Conservation (phyloP, 148 eudicot genomes). For the Chenopodium album region DNA sequence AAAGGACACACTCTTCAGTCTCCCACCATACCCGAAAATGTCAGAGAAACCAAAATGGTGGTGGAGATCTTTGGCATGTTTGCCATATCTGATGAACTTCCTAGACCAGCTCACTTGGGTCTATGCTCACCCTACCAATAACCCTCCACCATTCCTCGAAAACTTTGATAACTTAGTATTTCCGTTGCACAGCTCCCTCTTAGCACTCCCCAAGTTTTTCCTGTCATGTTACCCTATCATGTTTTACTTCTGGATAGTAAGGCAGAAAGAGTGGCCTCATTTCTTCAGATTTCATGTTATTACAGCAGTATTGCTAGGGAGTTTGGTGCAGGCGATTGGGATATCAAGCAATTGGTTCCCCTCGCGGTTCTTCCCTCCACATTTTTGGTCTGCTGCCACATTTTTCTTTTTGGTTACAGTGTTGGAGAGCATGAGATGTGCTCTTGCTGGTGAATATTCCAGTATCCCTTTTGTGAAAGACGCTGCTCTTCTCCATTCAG, state of each 20-base stretch:
- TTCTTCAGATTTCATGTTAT: conserved; percentile 81
- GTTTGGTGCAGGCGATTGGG: conserved; percentile 57
- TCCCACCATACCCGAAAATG: conserved; percentile 50
- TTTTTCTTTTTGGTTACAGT: conserved; percentile 50
- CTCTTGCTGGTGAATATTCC: conserved; percentile 66
- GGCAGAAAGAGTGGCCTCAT: conserved; percentile 79
- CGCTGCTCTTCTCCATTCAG: conserved; percentile 66
- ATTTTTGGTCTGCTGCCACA: conserved; percentile 64
- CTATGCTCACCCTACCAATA: conserved; percentile 65
- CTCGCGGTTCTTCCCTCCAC: conserved; percentile 52
- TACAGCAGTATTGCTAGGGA: conserved; percentile 63
- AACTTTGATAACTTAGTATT: conserved; percentile 50
- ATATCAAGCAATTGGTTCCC: conserved; percentile 69
- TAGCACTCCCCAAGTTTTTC: conserved; percentile 60
- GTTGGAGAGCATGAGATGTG: conserved; percentile 55
- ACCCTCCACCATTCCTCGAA: conserved; percentile 66
- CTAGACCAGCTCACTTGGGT: conserved; percentile 60
- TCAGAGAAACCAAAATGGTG: conserved; percentile 72
- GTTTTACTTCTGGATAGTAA: conserved; percentile 61
- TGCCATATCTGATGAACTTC: conserved; percentile 74
- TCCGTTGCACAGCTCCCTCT: conserved; percentile 51
- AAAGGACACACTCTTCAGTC: conserved; percentile 43
- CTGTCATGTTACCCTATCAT: conserved; percentile 48
- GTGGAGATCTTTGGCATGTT: conserved; percentile 74
- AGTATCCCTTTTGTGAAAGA: conserved; percentile 73